Evolutionary conservation across 2,329 filamentous ascomycete genomes (phyloP).

Genomic region (Chaetomiaceae sp.): DNA sequence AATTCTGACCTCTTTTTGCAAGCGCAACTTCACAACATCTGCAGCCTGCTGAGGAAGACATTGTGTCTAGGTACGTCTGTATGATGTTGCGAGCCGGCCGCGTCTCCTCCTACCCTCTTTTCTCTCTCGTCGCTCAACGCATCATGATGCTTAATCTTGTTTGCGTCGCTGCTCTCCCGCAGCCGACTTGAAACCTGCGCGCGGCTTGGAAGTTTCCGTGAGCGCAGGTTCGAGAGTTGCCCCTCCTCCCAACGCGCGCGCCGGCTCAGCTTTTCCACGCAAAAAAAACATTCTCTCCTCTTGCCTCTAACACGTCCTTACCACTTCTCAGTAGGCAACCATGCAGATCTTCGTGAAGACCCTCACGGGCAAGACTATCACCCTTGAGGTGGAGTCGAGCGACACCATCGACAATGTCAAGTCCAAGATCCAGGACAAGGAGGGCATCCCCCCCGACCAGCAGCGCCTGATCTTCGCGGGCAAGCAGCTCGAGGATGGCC

Average conservation of each 20-base stretch:
- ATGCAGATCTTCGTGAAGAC: constrained; percentile 77
- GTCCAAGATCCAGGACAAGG: constrained; percentile 98
- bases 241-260: neutral
- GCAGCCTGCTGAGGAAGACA: constrained; percentile 61
- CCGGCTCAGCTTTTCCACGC: constrained; percentile 4
- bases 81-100: constrained; percentile 40
- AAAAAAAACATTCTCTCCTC: constrained; percentile 12
- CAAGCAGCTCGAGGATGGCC: constrained; percentile 99
- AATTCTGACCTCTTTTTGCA: constrained; percentile 26
- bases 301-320: constrained; percentile 38
- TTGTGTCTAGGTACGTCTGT: constrained; percentile 59
- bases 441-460: constrained; percentile 98
- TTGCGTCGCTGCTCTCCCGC: constrained; percentile 6
- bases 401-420: constrained; percentile 99
- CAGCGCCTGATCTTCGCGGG: constrained; percentile 99
- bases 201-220: constrained; percentile 3
- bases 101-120: constrained; percentile 16
- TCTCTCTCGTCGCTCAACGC: constrained; percentile 18
- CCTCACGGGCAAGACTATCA: constrained; percentile 99
- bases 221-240: constrained; percentile 8
- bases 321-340: constrained; percentile 49
- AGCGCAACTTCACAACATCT: constrained; percentile 43
- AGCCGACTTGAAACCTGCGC: constrained; percentile 7
- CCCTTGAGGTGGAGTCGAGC: constrained; percentile 99
- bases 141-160: constrained; percentile 31